Base-by-base conservation (phyloP, 2,329 filamentous ascomycete species). In the Ascochyta clinopodiicola region DNA sequence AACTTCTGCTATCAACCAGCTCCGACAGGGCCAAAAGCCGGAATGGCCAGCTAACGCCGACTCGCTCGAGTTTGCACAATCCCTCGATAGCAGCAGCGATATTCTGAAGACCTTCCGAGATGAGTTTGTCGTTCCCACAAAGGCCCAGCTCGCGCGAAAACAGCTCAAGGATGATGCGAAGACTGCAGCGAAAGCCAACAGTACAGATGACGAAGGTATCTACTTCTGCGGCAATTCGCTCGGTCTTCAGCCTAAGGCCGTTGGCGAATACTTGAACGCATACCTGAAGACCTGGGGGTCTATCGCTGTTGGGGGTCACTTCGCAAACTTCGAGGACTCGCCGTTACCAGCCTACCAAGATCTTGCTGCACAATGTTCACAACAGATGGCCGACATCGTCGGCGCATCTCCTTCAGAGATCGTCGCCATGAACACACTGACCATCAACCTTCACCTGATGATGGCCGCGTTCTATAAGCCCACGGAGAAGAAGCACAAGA, bases 151-250 rank as follows among this genome's bases (percentile, higher is more conserved):
- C 35, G 87, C 85, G 72, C 83, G 88, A 56, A 88, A 82, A 63
- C 84, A 76, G 36, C 66, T 77, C n/a, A 66, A 64, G 8, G 73
- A 73, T 12, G 69, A 81, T 21, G 52, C 65, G 27, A 60, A 60
- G 48, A 69, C 69, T 3, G 54, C 65, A 24, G 63, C 62, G 8
- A 40, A 52, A 24, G 68, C 64, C 6, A 73, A 73, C 37, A 66
- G 74, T n/a, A 59, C 67, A 9, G 72, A 73, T 8, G 68, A 81
- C 12, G 76, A 78, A 48, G 83, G 81, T 59, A 88, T 91, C 52
- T 96, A 96, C 75, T 88, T 96, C 59, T 94, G 92, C 64, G 92
- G 92, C 49, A 96, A 96, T 78, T 96, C 92, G 0, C 82, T 96
- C 1, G 92, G 92, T 32, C 84, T 93, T 2, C 92, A 96, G 73